Base-by-base conservation (phyloP, 2,329 filamentous ascomycete species). In the Xylariaceae sp. region DNA sequence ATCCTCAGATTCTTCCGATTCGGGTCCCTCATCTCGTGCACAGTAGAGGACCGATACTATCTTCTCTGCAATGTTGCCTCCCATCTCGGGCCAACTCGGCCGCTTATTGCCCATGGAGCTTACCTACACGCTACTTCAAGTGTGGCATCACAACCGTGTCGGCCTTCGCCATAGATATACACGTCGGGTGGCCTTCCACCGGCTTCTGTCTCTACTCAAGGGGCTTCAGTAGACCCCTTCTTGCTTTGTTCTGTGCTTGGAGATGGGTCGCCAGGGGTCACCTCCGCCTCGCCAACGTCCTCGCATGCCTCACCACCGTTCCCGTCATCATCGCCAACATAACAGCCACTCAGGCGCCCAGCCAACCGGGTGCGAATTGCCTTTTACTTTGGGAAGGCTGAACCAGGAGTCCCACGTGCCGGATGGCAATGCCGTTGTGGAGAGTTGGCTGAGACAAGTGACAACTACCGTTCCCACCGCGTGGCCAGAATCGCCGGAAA, bases 361-460 rank as follows among this genome's bases (percentile, higher is more conserved):
- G 22, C 43, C 52, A 32, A 36, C 54, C 48, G 49, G 48, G 49
- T 34, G 44, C 37, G 32, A 55, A 16, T 49, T 52, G 13, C 21
- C 50, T 36, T 47, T 56, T 22, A 55, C 36, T 52, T 40, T 55
- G 44, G 58, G 49, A 54, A 62, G 60, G 41, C 56, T 58, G 49
- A 64, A 59, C 57, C 59, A 55, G 55, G 40, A 49, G 26, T 53
- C 55, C 45, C 57, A 61, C 34, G 48, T 55, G 29, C 60, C 56
- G 39, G 39, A 49, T 36, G 53, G 61, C 52, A 54, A 62, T 56
- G 57, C 56, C 44, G 48, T 61, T 48, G 64, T 68, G 46, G 56
- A 66, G 56, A 62, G 54, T 47, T 68, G 67, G 67, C 56, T 68
- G 52, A 61, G 54, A 26, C 55, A 59, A 16, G 56, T 59, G 19